Conservation (phyloP, 2,329 filamentous ascomycete genomes). For the Dothistroma pini region DNA sequence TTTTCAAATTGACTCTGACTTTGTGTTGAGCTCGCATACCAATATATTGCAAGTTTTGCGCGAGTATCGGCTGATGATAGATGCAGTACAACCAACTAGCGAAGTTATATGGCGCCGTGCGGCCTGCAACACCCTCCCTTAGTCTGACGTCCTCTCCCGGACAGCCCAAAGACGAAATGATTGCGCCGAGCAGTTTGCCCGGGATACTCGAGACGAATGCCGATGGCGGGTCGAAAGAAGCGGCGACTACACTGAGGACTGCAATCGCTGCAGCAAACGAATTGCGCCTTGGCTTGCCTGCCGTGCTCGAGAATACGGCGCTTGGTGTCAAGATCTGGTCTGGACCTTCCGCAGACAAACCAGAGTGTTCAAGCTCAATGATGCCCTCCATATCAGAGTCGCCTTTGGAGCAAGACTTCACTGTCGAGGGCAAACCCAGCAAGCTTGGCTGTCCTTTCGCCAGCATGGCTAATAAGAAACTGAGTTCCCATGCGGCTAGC, state of each 20-base stretch:
- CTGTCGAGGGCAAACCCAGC: constrained; percentile 76
- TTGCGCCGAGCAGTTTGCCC: constrained; percentile 28
- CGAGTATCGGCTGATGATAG: constrained; percentile 15
- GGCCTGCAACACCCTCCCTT: constrained; percentile 29
- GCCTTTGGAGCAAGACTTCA: constrained; percentile 80
- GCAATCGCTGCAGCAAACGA: constrained; percentile 27
- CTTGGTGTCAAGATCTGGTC: constrained; percentile 34
- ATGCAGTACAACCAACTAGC: constrained; percentile 35
- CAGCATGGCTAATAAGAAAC: constrained; percentile 43
- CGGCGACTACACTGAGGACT: constrained; percentile 33
- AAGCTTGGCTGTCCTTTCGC: constrained; percentile 79
- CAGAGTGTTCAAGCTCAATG: constrained; percentile 35
- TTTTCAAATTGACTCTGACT: constrained; percentile 44
- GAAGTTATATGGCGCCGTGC: constrained; percentile 26
- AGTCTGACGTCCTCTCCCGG: constrained; percentile 34
- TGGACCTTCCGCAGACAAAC: constrained; percentile 36
- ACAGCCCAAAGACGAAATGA: constrained; percentile 11
- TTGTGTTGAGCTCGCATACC: constrained; percentile 7
- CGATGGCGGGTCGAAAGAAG: constrained; percentile 34
- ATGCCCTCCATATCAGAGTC: constrained; percentile 41
- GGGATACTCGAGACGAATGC: constrained; percentile 30
- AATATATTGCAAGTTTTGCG: neutral
- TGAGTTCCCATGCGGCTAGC: constrained; percentile 39
- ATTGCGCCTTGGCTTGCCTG: constrained; percentile 18
- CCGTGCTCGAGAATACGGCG: constrained; percentile 5